Base-by-base conservation (phyloP, 495 filamentous ascomycete species). In the Delitschia confertaspora region DNA sequence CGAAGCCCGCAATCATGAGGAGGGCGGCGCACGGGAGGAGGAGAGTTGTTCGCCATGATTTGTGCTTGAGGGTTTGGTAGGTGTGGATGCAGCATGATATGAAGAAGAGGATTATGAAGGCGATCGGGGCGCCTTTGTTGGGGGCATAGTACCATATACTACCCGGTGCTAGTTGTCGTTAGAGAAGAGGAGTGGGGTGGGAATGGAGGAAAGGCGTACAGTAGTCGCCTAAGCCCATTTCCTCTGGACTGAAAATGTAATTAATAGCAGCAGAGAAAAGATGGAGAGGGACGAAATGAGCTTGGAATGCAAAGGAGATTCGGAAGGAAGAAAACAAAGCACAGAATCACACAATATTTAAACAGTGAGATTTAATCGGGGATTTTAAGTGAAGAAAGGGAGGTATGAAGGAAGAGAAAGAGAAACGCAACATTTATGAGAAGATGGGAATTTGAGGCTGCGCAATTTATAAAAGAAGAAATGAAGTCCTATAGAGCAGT, bases 61-160 rank as follows among this genome's bases (percentile, higher is more conserved):
- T 50, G 49, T 57, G 55, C 33, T 47, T 54, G 3, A 70, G 48
- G 68, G 71, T 77, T 60, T 85, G 80, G 53, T 72, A 84, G 16
- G 65, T 51, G 54, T 86, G 82, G 8, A 68, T 58, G 6, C 60
- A 24, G 0, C 76, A 78, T 3, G 79, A 82, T 0, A 70, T 47
- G 1, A 69, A 59, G 57, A 82, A 88, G 4, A 82, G 69, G 16
- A 80, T 60, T 6, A 77, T 71, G 51, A 83, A 85, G 39, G 78
- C 73, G 22, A 85, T 69, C 0, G 82, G 74, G 1, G 80, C 80
- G 3, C 69, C 80, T 60, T 84, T 81, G 55, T 83, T 85, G 0
- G 83, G 83, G 13, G 78, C 80, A 63, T 85, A 86, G 58, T 75
- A 78, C 72, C 74, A 86, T 29, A 76, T 56, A 53, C 76, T 83